Evolutionary conservation across 768 basidiomycete genomes (phyloP), one percentile per base, ranked within the genome.

Genomic region (Leucocoprinus birnbaumii): DNA sequence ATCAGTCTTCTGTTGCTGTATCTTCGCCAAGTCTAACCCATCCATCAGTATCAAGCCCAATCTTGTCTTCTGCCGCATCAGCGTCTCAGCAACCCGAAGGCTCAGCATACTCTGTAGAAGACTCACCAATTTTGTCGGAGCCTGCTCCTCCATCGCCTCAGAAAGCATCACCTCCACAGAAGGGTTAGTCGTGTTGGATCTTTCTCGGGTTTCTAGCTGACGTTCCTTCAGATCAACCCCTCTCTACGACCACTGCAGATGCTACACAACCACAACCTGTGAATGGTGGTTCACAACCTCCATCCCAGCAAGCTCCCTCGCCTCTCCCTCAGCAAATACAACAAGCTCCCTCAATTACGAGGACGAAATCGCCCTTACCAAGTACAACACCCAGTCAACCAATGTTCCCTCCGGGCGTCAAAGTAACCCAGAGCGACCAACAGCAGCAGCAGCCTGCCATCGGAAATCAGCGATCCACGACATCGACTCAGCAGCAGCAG

Each of bases 21-120:
- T 83, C 88, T 0, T 91, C 91, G 8, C 90, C 91, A 25, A 93
- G 90, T 65, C 72, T 92, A 52, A 92, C 91, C n/a, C 89, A 92
- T 69, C 86, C 83, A 37, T 91, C 91, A 4, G 76, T 87, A 47
- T 87, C 88, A 54, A 93, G 90, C 59, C 90, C 90, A 0, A 85
- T 91, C 75, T 62, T 91, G 50, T 91, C 90, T 16, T 90, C 87
- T 5, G 86, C 81, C 22, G 87, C 89, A 13, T 82, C 80, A 35
- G 80, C 74, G 27, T 84, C 80, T 48, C 85, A 86, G 54, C 84
- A 84, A 49, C 86, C 76, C 3, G 79, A 82, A 55, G 84, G 81
- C 22, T 87, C 89, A 22, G 82, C 86, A 58, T 87, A 85, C 64
- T 87, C 87, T 44, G 80, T 80, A 10, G 79, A 85, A 65, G 82